Evolutionary conservation across 1,284 basidiomycete species (phyloP), one percentile per base, ranked within the genome.

Genomic region (Takashimella koratensis): DNA sequence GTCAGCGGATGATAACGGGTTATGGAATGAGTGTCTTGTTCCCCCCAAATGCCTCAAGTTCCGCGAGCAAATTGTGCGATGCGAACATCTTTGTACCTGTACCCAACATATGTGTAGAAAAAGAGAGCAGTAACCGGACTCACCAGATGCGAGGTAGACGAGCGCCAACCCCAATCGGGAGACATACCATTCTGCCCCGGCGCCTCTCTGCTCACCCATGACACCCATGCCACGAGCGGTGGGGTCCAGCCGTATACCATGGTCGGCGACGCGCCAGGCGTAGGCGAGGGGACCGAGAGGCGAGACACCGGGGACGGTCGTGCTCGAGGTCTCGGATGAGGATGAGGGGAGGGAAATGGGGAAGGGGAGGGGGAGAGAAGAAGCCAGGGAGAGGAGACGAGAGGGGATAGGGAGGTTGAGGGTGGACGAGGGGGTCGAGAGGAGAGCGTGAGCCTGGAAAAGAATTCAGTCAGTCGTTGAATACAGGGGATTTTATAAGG

Each of bases 141-240:
- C 55, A 65, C 68, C 68, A 20, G 70, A 63, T 21, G 58, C 43
- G 11, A 74, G 63, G 39, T 73, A 74, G 5, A 64, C 70, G 3
- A 68, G 19, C 20, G 60, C 58, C 8, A 74, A 45, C 1, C 62
- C 66, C 8, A 63, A 51, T 27, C 72, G 48, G 3, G 64, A 55
- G 0, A 63, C 52, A 49, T 74, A 74, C 70, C 71, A 73, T 55
- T 72, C 71, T 8, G 67, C 65, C 5, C 72, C 72, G 10, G 67
- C 57, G 10, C 72, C 72, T 2, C 62, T 53, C 2, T 66, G 66
- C 54, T 74, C 72, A 40, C 65, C 60, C 65, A 67, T 66, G 23
- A 66, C 55, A 2, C 69, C 70, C 26, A 45, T 54, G 51, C 58
- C 54, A 16, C 30, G 30, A 8, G 30, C 30, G 8, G 16, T 8